These are phyloP conservation scores for Scheffersomyces parashehatae DNA, from an alignment of 1,139 yeast genomes.

Conservation along the genomic window DNA sequence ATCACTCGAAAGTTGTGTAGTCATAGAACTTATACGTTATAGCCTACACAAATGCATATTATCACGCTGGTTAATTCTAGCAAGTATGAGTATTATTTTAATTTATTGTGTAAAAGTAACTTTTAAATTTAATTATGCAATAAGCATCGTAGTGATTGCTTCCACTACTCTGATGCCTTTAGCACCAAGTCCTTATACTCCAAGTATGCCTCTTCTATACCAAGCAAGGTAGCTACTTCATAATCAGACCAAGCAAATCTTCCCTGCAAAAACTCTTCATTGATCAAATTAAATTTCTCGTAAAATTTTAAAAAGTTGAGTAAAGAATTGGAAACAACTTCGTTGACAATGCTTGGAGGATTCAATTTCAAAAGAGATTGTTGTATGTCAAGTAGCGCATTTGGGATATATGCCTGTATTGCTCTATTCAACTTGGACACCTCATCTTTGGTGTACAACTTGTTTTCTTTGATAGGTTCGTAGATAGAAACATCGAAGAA, in stretches of 20 bases:
- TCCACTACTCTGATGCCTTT: no score
- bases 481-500: slow-evolving; percentile 58
- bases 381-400: slow-evolving; percentile 63
- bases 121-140: not conserved
- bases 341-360: slow-evolving; percentile 62
- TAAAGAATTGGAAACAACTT: slow-evolving; percentile 52
- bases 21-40: not conserved
- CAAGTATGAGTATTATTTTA: not conserved
- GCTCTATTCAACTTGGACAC: slow-evolving; percentile 42
- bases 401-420: slow-evolving; percentile 55
- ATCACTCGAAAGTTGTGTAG: slow-evolving; percentile 14
- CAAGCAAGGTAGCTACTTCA: slow-evolving; percentile 67
- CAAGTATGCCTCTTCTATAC: slow-evolving; percentile 45
- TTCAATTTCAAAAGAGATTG: slow-evolving; percentile 56
- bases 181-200: slow-evolving; percentile 7
- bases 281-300: slow-evolving; percentile 43
- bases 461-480: slow-evolving; percentile 64
- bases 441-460: slow-evolving; percentile 49
- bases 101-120: not conserved
- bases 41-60: no score
- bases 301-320: slow-evolving; percentile 54
- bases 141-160: no score
- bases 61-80: no score
- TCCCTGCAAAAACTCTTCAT: slow-evolving; percentile 41
- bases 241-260: slow-evolving; percentile 52